Evolutionary conservation across 225 moss, liverwort and hornwort genomes (phyloP).

Genomic region (Thuidium tamariscinum): DNA sequence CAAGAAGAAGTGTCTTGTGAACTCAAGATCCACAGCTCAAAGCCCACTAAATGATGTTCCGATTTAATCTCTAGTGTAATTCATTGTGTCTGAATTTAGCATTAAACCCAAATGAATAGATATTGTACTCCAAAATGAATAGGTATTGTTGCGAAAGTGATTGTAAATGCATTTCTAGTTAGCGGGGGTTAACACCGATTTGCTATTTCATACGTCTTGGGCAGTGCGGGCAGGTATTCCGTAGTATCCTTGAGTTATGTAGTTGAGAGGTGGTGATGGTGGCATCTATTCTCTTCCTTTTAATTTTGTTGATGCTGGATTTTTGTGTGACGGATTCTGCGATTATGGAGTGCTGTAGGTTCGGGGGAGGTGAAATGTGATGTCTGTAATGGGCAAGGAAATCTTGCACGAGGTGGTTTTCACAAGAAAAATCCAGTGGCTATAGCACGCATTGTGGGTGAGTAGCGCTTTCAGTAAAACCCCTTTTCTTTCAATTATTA

Average conservation of each 20-base stretch:
- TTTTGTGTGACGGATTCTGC: neutral
- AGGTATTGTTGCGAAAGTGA: neutral
- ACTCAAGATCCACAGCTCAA: neutral
- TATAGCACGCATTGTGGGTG: constrained; percentile 64
- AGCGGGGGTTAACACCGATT: neutral
- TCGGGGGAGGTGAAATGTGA: constrained; percentile 55
- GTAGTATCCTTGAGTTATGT: neutral
- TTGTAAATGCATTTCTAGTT: neutral
- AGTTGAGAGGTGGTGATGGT: neutral
- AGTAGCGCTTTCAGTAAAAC: neutral
- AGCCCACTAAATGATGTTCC: neutral
- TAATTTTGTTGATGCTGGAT: neutral
- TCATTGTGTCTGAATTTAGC: neutral
- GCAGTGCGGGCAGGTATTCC: no score
- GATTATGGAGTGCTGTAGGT: constrained; percentile 24
- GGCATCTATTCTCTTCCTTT: neutral
- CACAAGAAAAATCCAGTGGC: constrained; percentile 80
- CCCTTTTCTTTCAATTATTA: neutral
- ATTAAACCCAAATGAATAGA: neutral
- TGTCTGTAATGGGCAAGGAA: constrained; percentile 67
- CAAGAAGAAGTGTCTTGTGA: neutral
- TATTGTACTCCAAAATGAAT: neutral
- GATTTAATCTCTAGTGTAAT: neutral
- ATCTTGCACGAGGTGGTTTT: constrained; percentile 75
- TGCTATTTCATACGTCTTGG: neutral